Conservation (phyloP, 768 basidiomycete genomes). For the Leccinum imitatum region DNA sequence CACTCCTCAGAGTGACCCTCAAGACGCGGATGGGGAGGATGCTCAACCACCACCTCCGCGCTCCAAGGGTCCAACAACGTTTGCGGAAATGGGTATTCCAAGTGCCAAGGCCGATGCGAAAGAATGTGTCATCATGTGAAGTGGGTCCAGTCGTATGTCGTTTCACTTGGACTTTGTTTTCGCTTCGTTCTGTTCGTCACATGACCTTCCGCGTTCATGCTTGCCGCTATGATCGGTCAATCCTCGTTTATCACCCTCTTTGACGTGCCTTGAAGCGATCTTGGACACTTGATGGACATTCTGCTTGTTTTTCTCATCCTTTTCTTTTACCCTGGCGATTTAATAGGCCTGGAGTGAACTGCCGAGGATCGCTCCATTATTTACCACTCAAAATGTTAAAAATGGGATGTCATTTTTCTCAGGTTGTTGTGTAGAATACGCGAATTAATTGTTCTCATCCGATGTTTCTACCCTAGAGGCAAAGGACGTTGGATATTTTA, state of each 20-base stretch:
- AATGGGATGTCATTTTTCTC: background rate
- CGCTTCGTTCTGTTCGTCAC: background rate
- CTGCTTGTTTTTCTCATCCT: background rate
- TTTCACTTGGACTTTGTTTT: background rate
- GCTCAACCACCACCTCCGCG: constrained; percentile 13
- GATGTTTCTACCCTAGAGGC: background rate
- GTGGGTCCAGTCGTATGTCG: background rate
- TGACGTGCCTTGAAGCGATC: background rate
- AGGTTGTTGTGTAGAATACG: background rate
- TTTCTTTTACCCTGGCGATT: background rate
- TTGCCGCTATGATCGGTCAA: background rate
- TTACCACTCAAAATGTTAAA: background rate
- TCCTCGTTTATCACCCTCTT: background rate
- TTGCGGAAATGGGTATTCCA: constrained; percentile 92
- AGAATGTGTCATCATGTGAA: constrained; percentile 86
- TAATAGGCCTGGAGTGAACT: background rate
- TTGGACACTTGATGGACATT: background rate
- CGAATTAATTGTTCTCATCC: background rate
- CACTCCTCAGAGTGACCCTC: constrained; percentile 6
- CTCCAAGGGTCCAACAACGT: constrained; percentile 62
- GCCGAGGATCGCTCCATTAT: background rate
- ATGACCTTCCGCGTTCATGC: background rate
- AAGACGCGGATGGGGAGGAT: background rate
- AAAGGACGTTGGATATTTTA: no score
- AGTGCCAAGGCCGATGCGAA: constrained; percentile 76